Evolutionary conservation across 208 protist genomes (phyloP).

Genomic region (Phytomonas francai): DNA sequence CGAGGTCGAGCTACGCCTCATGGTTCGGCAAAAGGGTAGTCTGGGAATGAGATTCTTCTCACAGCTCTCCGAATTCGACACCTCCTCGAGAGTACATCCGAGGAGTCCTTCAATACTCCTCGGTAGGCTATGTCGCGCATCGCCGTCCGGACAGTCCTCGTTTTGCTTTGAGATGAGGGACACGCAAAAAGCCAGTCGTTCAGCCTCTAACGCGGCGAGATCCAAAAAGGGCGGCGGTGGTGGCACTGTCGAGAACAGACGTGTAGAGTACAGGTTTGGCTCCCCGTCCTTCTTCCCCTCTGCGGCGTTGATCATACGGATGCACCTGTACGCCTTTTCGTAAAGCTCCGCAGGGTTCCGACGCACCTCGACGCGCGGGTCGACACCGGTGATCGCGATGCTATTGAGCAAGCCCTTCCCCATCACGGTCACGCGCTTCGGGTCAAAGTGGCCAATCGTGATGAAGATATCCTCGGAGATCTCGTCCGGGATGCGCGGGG

Average conservation of each 20-base stretch:
- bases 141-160: background rate
- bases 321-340: constrained; percentile 9
- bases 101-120: background rate
- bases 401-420: constrained; percentile 72
- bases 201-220: constrained; percentile 48
- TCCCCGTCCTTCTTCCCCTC: constrained; percentile 16
- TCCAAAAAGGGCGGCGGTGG: constrained; percentile 8
- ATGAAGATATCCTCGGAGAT: constrained; percentile 78
- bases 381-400: constrained; percentile 25
- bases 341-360: constrained; percentile 1
- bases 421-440: constrained; percentile 69
- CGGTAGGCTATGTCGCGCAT: background rate
- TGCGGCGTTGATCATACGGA: constrained; percentile 13
- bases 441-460: constrained; percentile 91
- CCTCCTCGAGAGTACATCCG: background rate
- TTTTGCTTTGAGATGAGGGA: constrained; percentile 11
- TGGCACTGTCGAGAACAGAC: constrained; percentile 4
- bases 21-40: constrained; percentile 16
- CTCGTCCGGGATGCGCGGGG: constrained; percentile 76
- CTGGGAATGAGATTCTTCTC: background rate
- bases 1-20: constrained; percentile 48
- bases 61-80: background rate
- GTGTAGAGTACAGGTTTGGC: constrained; percentile 9
- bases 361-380: constrained; percentile 8
- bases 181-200: constrained; percentile 64